phyloP scores from a whole-genome alignment of 2,329 filamentous ascomycete species.

The Exophiala sp. region DNA sequence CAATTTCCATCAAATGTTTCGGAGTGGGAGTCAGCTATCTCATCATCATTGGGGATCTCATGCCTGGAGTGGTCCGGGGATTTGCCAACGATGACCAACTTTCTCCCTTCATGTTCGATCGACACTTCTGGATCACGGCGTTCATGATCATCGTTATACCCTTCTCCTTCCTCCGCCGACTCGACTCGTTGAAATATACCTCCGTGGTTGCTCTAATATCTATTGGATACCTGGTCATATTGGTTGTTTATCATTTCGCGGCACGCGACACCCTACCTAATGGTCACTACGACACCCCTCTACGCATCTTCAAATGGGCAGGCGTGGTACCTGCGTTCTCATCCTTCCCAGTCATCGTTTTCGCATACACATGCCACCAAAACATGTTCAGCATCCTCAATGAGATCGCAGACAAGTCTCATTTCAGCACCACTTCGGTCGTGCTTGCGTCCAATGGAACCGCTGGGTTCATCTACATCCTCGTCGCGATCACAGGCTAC shows the following conservation, averaged over 20 bases:
- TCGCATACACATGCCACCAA: conserved; percentile 99
- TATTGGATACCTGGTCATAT: conserved; percentile 87
- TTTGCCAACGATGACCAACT: conserved; percentile 65
- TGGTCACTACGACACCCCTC: conserved; percentile 56
- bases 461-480: conserved; percentile 79
- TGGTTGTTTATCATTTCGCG: conserved; percentile 89
- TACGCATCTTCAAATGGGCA: conserved; percentile 74
- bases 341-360: conserved; percentile 90
- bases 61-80: conserved; percentile 87
- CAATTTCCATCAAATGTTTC: conserved; percentile 97
- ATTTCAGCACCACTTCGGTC: conserved; percentile 72
- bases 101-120: conserved; percentile 74
- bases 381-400: conserved; percentile 99
- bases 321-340: conserved; percentile 75
- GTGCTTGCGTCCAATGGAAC: conserved; percentile 81
- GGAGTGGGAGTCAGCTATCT: conserved; percentile 95
- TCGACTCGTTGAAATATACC: conserved; percentile 97
- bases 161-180: conserved; percentile 80
- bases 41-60: conserved; percentile 97
- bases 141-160: conserved; percentile 93
- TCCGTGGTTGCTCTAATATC: conserved; percentile 86
- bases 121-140: conserved; percentile 95
- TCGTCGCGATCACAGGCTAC: conserved; percentile 93
- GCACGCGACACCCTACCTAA: conserved; percentile 70
- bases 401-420: conserved; percentile 82